Evolutionary conservation across 305 asterid genomes (phyloP).

Genomic region (Withania somnifera): DNA sequence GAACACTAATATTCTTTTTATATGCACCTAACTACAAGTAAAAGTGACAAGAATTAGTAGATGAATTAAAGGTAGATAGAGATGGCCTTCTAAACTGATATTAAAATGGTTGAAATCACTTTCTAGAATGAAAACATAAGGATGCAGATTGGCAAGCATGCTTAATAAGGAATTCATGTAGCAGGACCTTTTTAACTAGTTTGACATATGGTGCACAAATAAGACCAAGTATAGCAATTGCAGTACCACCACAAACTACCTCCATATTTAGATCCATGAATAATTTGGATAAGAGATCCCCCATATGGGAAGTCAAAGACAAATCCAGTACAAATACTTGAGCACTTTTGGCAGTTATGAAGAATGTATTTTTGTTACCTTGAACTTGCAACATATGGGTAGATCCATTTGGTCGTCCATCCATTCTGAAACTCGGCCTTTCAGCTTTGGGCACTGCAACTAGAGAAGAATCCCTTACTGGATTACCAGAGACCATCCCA

Average conservation of each 20-base stretch:
- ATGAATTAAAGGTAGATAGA: background rate
- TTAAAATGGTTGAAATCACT: background rate
- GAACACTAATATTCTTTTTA: background rate
- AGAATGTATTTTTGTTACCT: slow-evolving; percentile 30
- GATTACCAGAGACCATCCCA: slow-evolving; percentile 44
- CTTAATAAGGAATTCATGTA: background rate
- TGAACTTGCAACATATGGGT: slow-evolving; percentile 26
- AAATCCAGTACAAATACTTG: background rate
- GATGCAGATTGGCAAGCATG: background rate
- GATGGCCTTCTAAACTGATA: background rate
- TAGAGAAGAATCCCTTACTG: slow-evolving; percentile 29
- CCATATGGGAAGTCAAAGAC: background rate
- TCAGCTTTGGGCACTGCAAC: slow-evolving; percentile 50
- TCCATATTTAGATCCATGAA: background rate
- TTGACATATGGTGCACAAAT: background rate
- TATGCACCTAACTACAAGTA: background rate
- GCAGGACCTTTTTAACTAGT: background rate
- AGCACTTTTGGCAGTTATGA: background rate
- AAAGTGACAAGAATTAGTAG: background rate
- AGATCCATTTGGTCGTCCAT: slow-evolving; percentile 65
- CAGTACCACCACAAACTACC: background rate
- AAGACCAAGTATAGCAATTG: background rate
- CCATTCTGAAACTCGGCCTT: slow-evolving; percentile 51
- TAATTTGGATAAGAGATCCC: background rate
- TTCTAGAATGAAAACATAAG: background rate